Evolutionary conservation across 1,139 yeast species (phyloP).

Genomic region (Diutina scorzettiae): DNA sequence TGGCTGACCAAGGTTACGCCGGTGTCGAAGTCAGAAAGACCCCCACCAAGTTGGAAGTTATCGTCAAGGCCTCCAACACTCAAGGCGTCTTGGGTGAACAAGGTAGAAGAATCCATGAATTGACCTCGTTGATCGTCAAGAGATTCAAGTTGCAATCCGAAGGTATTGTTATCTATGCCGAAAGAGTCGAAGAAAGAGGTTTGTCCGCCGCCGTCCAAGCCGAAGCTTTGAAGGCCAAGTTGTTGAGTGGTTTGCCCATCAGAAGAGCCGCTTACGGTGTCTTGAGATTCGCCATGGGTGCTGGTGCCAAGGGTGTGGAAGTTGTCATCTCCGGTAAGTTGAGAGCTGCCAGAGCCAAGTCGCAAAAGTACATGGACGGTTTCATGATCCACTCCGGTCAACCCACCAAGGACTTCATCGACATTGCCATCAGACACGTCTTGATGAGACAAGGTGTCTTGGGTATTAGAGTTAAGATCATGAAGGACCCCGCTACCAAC

Average conservation of each 20-base stretch:
- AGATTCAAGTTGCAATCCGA: slow-evolving; percentile 97
- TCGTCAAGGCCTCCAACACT: slow-evolving; percentile 98
- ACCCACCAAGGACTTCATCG: slow-evolving; percentile 98
- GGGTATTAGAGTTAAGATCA: slow-evolving; percentile 98
- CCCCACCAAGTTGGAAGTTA: slow-evolving; percentile 95
- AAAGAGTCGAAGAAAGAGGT: slow-evolving; percentile 99
- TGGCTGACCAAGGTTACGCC: slow-evolving; percentile 99
- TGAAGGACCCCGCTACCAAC: slow-evolving; percentile 96
- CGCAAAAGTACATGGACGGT: slow-evolving; percentile 99
- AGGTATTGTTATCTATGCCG: slow-evolving; percentile 92
- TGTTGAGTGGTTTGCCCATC: slow-evolving; percentile 97
- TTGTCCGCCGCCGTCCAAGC: slow-evolving; percentile 99
- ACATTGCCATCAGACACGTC: slow-evolving; percentile 99
- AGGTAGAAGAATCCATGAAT: slow-evolving; percentile 99
- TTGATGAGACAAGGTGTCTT: slow-evolving; percentile 99
- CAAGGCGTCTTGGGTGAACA: slow-evolving; percentile 98
- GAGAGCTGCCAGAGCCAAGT: slow-evolving; percentile 99
- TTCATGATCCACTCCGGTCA: slow-evolving; percentile 99
- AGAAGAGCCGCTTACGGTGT: slow-evolving; percentile 99
- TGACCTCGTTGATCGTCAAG: slow-evolving; percentile 95
- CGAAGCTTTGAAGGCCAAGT: slow-evolving; percentile 97
- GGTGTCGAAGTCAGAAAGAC: slow-evolving; percentile 99
- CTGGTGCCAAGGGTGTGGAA: slow-evolving; percentile 99
- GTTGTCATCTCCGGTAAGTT: slow-evolving; percentile 98
- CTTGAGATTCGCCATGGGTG: slow-evolving; percentile 99